Evolutionary conservation across 1,284 basidiomycete species (phyloP), one percentile per base, ranked within the genome.

Genomic region (Cutaneotrichosporon daszewskae): DNA sequence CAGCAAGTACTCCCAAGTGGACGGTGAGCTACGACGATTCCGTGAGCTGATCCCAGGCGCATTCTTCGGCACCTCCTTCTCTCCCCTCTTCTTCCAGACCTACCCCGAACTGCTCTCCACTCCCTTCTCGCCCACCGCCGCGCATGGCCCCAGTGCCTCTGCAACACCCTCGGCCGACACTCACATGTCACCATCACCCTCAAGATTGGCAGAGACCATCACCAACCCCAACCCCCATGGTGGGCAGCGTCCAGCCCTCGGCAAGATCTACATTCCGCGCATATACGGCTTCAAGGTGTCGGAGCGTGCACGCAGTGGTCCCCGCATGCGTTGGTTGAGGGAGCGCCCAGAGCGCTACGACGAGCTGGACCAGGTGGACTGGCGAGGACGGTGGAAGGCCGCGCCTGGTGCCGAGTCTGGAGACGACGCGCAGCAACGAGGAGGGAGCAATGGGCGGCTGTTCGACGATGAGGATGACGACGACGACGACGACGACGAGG

Each of bases 41-140:
- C 17, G 16, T 19, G 18, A 16, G 26, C 47, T 57, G 16, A 42
- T 32, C 20, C 43, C 62, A 95, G 90, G 91, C 46, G 94, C 95
- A 16, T 99, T 96, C 75, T 99, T 99, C 72, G 95, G 95, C 18
- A 97, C 95, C 0, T 97, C 95, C 8, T 99, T 99, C 69, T 80
- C 94, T 0, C 91, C 97, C 61, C 78, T 99, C 24, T 89, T 98
- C 73, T 97, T 97, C 76, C 92, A 97, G 67, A 91, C 87, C 52
- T 98, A 95, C 74, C 85, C 88, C 25, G 87, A 91, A 67, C 79
- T 90, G 24, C 81, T 87, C 5, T 86, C 87, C 2, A 84, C 85
- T 24, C 87, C 89, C 2, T 94, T 89, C 71, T 69, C 78, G 13
- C 54, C 60, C 5, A 70, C 74, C 31, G 42, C 62, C 63, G 16